Base-by-base conservation (phyloP, 2,329 filamentous ascomycete genomes). In the Cladosporium sp. region DNA sequence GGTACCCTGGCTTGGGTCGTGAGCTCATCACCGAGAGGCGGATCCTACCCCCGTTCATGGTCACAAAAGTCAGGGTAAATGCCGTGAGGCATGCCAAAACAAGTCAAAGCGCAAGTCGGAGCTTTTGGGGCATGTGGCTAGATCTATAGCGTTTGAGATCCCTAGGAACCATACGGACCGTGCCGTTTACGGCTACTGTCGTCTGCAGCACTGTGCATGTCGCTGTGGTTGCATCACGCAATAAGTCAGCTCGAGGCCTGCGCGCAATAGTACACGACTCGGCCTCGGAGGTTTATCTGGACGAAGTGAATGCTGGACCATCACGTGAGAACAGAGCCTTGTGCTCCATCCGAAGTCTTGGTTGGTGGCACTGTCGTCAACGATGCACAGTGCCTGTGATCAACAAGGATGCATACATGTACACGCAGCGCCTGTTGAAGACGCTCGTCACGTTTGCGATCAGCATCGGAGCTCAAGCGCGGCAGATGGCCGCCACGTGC, bases 111-210 rank as follows among this genome's bases (percentile, higher is more conserved):
- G 42, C 42, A 19, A 15, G 54, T 49, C 52, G 52, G 52, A 55
- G 52, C 52, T 55, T 56, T 49, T 56, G 54, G 30, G 43, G 54
- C 54, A 56, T 38, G 54, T 56, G 54, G 42, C 42, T 43, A 49
- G 54, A 56, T 56, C 42, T 56, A 49, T 28, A 36, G 54, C 54
- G 54, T 56, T 56, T 56, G 42, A 56, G 54, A 56, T 56, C 54
- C 28, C 42, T 47, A 34, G 54, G 54, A 56, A 56, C 54, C 42
- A 47, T 56, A 56, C 54, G 54, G 54, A 56, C 54, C 54, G 54
- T 56, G 54, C 54, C 54, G 54, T 56, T 56, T 56, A 38, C 37
- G 54, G 54, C 54, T 56, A 56, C 54, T 49, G 42, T 56, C 42
- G 30, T 49, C 54, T 56, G 49, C 49, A 51, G 19, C 49, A 34